Base-by-base conservation (phyloP, 176 grass and related monocot genomes). In the Zea luxurians region DNA sequence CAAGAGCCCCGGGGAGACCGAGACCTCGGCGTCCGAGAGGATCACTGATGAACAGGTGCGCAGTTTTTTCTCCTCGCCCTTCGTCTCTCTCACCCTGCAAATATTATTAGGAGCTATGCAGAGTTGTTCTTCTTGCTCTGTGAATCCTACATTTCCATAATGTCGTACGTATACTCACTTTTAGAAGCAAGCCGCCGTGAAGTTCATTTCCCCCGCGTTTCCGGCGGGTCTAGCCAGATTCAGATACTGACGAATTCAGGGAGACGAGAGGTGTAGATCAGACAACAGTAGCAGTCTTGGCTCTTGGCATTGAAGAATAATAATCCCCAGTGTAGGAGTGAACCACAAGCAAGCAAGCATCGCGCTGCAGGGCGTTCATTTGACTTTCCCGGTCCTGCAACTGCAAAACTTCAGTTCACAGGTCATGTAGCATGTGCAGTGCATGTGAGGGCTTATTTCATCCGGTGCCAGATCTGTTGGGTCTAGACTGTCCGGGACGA, bases 41-140 rank as follows among this genome's bases (percentile, higher is more conserved):
- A 47, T 78, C 10, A 70, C 92, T 59, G 92, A 92, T 73, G 87
- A 92, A 76, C 92, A 96, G 89, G 92, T 96, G 67, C 12, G 12
- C 27, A 9, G 37, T 37, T 73, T 73, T 7, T 15, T 6, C 8
- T 53, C 27, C 27, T 52, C 1, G 3, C 27, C 13, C 15, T 41
- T 27, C 38, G 46, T 48, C 57, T 61, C 54, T 48, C 57, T 61
- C 54, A 4, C 21, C 46, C 7, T 48, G 35, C 16, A 11, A 7
- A 60, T 37, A 48, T 74, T 55, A 7, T 74, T 55, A 7, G 27
- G 27, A 75, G 36, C 2, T 47, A 27, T 47, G 16, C 27, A 68
- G 48, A 73, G n/a, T 40, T 8, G 13, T 54, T 50, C 45, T 0
- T 18, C 35, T 48, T 60, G 8, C 38, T 74, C 69, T 37, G 37